These are phyloP conservation scores for Stentor coeruleus DNA, from an alignment of 73 alveolate genomes.

Conservation along the genomic window DNA sequence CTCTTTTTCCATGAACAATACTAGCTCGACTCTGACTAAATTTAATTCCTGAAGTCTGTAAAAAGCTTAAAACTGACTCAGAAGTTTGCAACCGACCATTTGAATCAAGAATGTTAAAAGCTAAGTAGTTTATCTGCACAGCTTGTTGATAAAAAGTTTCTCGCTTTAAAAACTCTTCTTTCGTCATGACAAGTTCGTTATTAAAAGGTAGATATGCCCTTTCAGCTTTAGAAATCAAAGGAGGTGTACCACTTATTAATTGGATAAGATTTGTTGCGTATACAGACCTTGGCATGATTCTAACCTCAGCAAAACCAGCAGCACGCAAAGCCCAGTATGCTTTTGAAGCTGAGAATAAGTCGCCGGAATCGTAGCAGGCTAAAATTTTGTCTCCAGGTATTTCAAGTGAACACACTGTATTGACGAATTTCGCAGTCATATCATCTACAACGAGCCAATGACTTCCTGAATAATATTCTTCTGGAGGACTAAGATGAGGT, in stretches of 20 bases:
- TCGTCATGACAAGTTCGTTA: slow-evolving; percentile 2
- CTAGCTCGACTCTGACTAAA: neutral
- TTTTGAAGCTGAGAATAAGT: neutral
- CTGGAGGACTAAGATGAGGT: neutral
- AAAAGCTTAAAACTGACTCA: neutral
- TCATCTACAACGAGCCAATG: neutral
- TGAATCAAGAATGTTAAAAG: slow-evolving; percentile 6
- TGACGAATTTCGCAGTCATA: neutral
- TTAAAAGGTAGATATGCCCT: slow-evolving; percentile 16
- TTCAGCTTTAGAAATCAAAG: slow-evolving; percentile 9
- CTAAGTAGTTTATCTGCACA: neutral
- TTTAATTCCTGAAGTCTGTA: neutral
- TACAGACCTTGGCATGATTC: neutral
- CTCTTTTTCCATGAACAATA: slow-evolving; percentile 21
- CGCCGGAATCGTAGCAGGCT: neutral
- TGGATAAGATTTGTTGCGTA: neutral
- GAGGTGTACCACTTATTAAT: neutral
- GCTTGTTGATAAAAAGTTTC: neutral
- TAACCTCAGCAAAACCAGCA: slow-evolving; percentile 12
- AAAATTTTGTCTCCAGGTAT: slow-evolving; percentile 8
- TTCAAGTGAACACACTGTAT: neutral
- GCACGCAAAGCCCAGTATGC: slow-evolving; percentile 20
- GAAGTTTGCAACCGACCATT: neutral
- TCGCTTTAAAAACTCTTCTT: slow-evolving; percentile 12
- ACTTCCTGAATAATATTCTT: neutral